These are phyloP conservation scores for Chamaenerion angustifolium DNA, from an alignment of 345 rosid species.

Conservation along the genomic window DNA sequence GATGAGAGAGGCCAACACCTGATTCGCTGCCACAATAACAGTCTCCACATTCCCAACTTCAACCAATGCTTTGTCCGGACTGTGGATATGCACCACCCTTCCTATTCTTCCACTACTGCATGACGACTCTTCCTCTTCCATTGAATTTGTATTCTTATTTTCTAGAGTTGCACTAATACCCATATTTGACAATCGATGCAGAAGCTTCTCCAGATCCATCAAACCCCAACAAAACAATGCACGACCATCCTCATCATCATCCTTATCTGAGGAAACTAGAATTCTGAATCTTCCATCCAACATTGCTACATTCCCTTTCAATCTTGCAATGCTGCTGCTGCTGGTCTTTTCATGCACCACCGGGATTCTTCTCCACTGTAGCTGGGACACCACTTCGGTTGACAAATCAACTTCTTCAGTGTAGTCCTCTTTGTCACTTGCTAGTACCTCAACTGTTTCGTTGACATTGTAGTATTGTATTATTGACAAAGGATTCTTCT, in stretches of 20 bases:
- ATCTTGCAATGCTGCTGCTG: slow-evolving; percentile 31
- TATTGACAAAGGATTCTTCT: slow-evolving; percentile 15
- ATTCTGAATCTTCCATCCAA: slow-evolving; percentile 32
- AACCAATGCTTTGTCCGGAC: slow-evolving; percentile 34
- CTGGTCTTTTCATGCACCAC: slow-evolving; percentile 18
- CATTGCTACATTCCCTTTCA: slow-evolving; percentile 48
- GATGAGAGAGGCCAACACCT: slow-evolving; percentile 28
- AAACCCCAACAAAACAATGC: slow-evolving; percentile 36
- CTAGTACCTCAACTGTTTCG: slow-evolving; percentile 31
- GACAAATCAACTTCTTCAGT: slow-evolving; percentile 31
- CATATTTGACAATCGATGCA: slow-evolving; percentile 28
- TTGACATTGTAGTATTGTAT: slow-evolving; percentile 28
- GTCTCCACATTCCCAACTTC: slow-evolving; percentile 30
- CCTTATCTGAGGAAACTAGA: slow-evolving; percentile 13
- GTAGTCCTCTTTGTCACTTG: slow-evolving; percentile 8
- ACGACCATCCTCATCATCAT: slow-evolving; percentile 9
- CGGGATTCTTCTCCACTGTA: slow-evolving; percentile 27
- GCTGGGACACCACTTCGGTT: slow-evolving; percentile 33
- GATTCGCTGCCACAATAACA: slow-evolving; percentile 27
- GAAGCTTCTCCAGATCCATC: slow-evolving; percentile 32
- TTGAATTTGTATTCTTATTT: too few relatives aligned
- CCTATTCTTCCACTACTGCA: not conserved
- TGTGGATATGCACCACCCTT: slow-evolving; percentile 16
- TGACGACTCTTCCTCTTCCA: slow-evolving; percentile 17
- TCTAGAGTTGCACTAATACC: slow-evolving; percentile 37